Evolutionary conservation across 805 yeast species (phyloP), one percentile per base, ranked within the genome.

Genomic region (Kregervanrija delftensis): DNA sequence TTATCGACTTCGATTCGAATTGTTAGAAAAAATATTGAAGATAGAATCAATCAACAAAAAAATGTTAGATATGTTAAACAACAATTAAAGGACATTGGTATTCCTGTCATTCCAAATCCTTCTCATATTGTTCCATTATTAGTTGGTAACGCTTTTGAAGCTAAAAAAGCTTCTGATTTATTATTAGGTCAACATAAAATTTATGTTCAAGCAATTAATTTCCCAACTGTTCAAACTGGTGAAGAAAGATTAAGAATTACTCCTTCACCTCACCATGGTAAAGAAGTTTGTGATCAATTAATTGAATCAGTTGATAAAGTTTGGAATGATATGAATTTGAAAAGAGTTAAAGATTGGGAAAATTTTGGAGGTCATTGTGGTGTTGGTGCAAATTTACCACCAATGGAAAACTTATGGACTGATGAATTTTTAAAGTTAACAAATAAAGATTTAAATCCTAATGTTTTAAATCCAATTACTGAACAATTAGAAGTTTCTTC

Each of bases 141-240:
- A 50, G 85, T 93, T 57, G 99, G 99, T 53, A 90, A 89, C 60
- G 96, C 99, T 9, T 84, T 81, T 42, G 81, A 83, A 52, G 97
- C 98, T 44, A 91, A 91, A 65, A 71, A 71, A 48, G 98, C 98
- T 9, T 86, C 96, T 16, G 99, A 93, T 64, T 64, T 85, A 64
- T 77, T 93, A 60, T 79, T 93, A 73, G 76, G 83, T 51, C 80
- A 85, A 57, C 85, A 89, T 68, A 75, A 77, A 52, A 90, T 93
- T 63, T 93, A 93, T 60, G 99, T 95, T 39, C 99, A 93, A 71
- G 96, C 98, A 39, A 93, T 93, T 65, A 93, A 93, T 71, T 93
- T 84, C 80, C 99, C 99, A 49, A 93, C 99, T 17, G 99, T 93
- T 49, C 83, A 96, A 14, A 81, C 85, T 54, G 99, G 99, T 49